Percentiles rank a stretch among this genome's conserved stretches.
Evolutionary conservation across 192 early-diverging fungal genomes (phyloP).

Genomic region (Geosiphon pyriformis): DNA sequence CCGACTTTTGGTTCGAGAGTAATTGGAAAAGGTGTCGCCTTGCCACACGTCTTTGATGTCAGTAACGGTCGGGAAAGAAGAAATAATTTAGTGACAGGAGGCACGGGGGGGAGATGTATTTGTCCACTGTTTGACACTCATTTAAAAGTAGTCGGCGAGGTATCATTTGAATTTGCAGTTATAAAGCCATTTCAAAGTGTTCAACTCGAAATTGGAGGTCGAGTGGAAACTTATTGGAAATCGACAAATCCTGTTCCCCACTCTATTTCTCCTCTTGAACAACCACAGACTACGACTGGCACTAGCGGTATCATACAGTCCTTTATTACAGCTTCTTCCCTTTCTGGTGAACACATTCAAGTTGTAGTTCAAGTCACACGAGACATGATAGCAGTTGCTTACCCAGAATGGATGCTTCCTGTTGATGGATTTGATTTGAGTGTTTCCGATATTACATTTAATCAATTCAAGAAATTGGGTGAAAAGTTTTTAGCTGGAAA

Average conservation of each 20-base stretch:
- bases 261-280: conserved; percentile 27
- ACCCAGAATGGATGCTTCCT: conserved; percentile 67
- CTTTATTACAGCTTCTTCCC: conserved; percentile 77
- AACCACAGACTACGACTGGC: conserved; percentile 8
- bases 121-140: conserved; percentile 87
- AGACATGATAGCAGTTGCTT: conserved; percentile 85
- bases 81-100: conserved; percentile 27
- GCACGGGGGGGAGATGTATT: conserved; percentile 22
- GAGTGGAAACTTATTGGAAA: conserved; percentile 99
- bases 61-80: conserved; percentile 32
- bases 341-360: conserved; percentile 91
- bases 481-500: conserved; percentile 26
- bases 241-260: conserved; percentile 69
- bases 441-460: conserved; percentile 47
- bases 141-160: conserved; percentile 86
- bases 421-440: conserved; percentile 46
- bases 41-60: conserved; percentile 61
- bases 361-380: conserved; percentile 85
- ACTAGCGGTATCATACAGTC: conserved; percentile 43
- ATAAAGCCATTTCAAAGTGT: conserved; percentile 86
- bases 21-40: conserved; percentile 80
- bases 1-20: conserved; percentile 96
- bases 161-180: conserved; percentile 75
- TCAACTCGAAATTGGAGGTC: conserved; percentile 88
- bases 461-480: conserved; percentile 46